Evolutionary conservation across 768 basidiomycete species (phyloP).

Genomic region (Trametes villosa): DNA sequence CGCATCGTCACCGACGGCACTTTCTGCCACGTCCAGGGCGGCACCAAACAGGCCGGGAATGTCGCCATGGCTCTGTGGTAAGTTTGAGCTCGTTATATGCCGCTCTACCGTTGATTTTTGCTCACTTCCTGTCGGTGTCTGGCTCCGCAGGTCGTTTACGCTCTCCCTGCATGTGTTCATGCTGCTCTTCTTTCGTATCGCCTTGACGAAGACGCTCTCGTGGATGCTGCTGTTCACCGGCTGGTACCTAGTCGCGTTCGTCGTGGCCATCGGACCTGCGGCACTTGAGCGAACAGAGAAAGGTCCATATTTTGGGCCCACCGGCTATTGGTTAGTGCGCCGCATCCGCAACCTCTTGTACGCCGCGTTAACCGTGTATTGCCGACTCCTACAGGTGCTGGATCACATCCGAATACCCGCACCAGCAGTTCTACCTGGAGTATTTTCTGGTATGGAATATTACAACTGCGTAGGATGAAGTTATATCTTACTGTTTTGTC

Average conservation of each 20-base stretch:
- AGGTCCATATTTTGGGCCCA: conserved; percentile 50
- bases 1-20: conserved; percentile 31
- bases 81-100: conserved; percentile 3
- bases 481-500: background rate
- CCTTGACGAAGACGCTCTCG: conserved; percentile 17
- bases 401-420: conserved; percentile 47
- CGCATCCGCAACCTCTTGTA: background rate
- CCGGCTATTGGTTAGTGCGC: conserved; percentile 45
- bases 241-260: conserved; percentile 41
- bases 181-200: conserved; percentile 42
- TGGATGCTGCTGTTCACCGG: conserved; percentile 37
- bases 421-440: conserved; percentile 44
- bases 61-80: conserved; percentile 49
- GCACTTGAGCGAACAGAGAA: conserved; percentile 37
- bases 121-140: too few relatives aligned
- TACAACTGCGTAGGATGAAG: too few relatives aligned
- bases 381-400: conserved; percentile 41
- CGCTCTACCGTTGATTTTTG: too few relatives aligned
- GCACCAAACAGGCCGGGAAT: conserved; percentile 48
- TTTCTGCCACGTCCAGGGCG: conserved; percentile 39
- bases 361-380: background rate
- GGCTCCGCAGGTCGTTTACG: conserved; percentile 34
- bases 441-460: conserved; percentile 46
- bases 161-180: conserved; percentile 40
- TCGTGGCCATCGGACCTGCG: conserved; percentile 44